Base-by-base conservation (phyloP, 2,329 filamentous ascomycete species). In the Stachybotrys chartarum region DNA sequence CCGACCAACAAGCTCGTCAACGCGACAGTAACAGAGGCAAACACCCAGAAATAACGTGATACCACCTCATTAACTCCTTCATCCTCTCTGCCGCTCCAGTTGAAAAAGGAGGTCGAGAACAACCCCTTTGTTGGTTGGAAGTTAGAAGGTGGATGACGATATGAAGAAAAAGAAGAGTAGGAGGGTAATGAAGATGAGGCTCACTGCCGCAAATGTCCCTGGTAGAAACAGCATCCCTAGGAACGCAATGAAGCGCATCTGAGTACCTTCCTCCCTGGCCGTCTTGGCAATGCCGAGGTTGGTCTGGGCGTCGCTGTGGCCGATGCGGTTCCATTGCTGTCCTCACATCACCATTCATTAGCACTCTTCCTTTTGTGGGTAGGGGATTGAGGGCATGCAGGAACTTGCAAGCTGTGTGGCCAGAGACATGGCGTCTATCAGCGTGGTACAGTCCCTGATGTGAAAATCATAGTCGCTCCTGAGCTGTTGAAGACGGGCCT, bases 211-310 rank as follows among this genome's bases (percentile, higher is more conserved):
- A 17, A 60, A 57, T 1, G 58, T 59, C 1, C 55, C 58, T 5
- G 58, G 58, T 0, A 60, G 14, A 6, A 59, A 60, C 6, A 59
- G 16, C 58, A 60, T 59, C 0, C 57, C 58, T 1, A 58, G 45
- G 3, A 59, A 50, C 0, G 58, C 55, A 12, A 58, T 59, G 1
- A 55, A 59, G 2, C 55, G 18, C 57, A 59, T 59, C 7, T 58
- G 57, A 0, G 50, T 54, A 3, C 56, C 57, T 10, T 58, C 53
- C 2, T 54, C 55, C 2, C 52, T 55, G 1, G 55, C 52, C 4
- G 53, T 57, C 2, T 55, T 1, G 7, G 55, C 57, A 11, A 60
- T 60, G 12, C 57, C 57, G 5, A 58, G 47, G 3, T 51, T 60
- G 1, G 57, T 60, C 24, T 58, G 53, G 5, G 57, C 54, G 54